Conservation (phyloP, 768 basidiomycete species). For the Boletus pseudo-olivaceus region DNA sequence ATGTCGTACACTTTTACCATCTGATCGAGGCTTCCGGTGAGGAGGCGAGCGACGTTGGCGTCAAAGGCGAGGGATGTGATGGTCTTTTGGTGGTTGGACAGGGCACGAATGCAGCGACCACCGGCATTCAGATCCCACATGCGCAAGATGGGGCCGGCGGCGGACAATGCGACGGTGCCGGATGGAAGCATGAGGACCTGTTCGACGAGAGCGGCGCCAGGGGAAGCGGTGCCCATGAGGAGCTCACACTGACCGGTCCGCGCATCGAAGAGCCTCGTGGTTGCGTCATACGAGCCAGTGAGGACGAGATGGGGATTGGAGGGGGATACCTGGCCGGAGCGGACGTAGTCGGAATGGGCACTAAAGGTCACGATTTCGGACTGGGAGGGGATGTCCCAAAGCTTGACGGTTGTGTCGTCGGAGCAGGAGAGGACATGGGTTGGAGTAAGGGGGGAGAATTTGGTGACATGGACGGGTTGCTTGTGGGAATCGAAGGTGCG, state of each 20-base stretch:
- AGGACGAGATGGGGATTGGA: conserved; percentile 81
- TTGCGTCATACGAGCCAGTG: conserved; percentile 94
- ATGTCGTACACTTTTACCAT: conserved; percentile 99
- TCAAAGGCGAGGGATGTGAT: conserved; percentile 87
- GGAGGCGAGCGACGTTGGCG: conserved; percentile 65
- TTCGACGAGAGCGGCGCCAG: conserved; percentile 64
- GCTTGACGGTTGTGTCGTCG: conserved; percentile 89
- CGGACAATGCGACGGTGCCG: conserved; percentile 79
- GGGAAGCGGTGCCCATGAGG: conserved; percentile 54
- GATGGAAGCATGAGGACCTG: conserved; percentile 91
- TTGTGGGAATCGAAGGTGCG: conserved; percentile 91
- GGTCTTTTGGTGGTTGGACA: conserved; percentile 98
- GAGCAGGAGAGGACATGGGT: conserved; percentile 92
- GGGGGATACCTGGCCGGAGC: conserved; percentile 83
- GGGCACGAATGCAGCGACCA: conserved; percentile 81
- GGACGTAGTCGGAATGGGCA: conserved; percentile 93
- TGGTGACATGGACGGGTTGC: conserved; percentile 93
- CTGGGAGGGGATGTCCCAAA: conserved; percentile 96
- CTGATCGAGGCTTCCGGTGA: conserved; percentile 91
- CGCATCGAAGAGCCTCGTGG: conserved; percentile 82
- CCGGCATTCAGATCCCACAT: conserved; percentile 95
- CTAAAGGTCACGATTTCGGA: conserved; percentile 72
- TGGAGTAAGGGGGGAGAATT: conserved; percentile 78
- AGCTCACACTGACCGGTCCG: conserved; percentile 84
- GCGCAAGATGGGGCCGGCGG: conserved; percentile 88